Percentiles rank a stretch among this genome's conserved stretches.
Conservation (phyloP, 257 asterid species). For the Misopates orontium region DNA sequence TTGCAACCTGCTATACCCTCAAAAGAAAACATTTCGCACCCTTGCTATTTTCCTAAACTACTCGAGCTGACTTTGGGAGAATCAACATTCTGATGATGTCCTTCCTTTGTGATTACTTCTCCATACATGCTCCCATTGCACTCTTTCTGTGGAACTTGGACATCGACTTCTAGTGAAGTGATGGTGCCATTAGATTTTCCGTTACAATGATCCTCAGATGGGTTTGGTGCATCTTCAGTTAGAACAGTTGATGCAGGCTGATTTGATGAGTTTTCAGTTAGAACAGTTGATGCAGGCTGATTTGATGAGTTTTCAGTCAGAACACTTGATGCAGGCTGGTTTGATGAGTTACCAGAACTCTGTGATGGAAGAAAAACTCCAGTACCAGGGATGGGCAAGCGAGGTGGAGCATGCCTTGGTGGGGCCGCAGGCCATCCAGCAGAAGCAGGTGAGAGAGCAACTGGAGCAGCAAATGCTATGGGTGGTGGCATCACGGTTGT, state of each 20-base stretch:
- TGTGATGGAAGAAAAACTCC: constrained; percentile 87
- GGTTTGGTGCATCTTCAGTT: constrained; percentile 24
- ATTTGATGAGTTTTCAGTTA: constrained; percentile 46
- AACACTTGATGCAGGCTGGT: constrained; percentile 32
- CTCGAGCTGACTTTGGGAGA: neutral
- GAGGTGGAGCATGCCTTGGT: constrained; percentile 58
- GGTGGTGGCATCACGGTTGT: constrained; percentile 43
- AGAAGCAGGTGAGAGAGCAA: constrained; percentile 51
- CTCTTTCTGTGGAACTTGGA: constrained; percentile 28
- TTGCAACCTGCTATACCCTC: too few relatives aligned
- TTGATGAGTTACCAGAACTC: constrained; percentile 47
- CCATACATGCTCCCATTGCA: constrained; percentile 44
- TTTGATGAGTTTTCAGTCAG: constrained; percentile 39
- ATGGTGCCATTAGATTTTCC: constrained; percentile 32
- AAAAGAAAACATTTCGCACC: too few relatives aligned
- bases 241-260: constrained; percentile 30
- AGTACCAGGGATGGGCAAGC: constrained; percentile 74
- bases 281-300: constrained; percentile 30
- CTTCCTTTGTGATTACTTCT: constrained; percentile 32
- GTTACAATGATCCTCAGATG: constrained; percentile 29
- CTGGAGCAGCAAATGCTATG: constrained; percentile 57
- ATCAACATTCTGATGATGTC: constrained; percentile 32
- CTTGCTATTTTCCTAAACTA: neutral
- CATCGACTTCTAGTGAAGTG: constrained; percentile 25
- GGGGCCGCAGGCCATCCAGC: constrained; percentile 56